Conservation (phyloP, 2,329 filamentous ascomycete species). For the Xylaria sp. region DNA sequence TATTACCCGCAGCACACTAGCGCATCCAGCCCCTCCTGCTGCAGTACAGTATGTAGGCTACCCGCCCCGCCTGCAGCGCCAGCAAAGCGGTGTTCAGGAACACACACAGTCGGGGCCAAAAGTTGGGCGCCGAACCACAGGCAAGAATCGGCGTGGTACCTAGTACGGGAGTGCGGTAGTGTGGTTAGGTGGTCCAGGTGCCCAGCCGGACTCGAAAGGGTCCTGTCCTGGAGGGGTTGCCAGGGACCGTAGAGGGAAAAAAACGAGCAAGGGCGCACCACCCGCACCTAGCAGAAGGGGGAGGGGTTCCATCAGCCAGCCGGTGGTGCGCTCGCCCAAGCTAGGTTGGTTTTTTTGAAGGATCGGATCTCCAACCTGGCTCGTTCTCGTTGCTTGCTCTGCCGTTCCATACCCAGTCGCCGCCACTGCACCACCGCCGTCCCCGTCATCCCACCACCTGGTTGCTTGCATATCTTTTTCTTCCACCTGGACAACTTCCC, state of each 20-base stretch:
- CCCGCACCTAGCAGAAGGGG: background rate
- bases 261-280: slow-evolving; percentile 18
- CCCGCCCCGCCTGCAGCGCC: slow-evolving; percentile 24
- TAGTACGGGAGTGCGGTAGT: no score
- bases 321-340: slow-evolving; percentile 12
- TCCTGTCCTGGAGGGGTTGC: slow-evolving; percentile 22
- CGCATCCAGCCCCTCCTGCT: slow-evolving; percentile 9
- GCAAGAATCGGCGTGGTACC: slow-evolving; percentile 13
- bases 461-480: slow-evolving; percentile 24
- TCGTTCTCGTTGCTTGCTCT: slow-evolving; percentile 14
- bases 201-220: slow-evolving; percentile 14
- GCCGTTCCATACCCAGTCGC: slow-evolving; percentile 23
- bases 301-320: slow-evolving; percentile 5
- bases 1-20: slow-evolving; percentile 33
- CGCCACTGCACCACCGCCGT: slow-evolving; percentile 16
- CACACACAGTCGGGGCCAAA: slow-evolving; percentile 25
- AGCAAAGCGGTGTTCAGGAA: slow-evolving; percentile 24
- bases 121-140: slow-evolving; percentile 23
- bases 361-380: slow-evolving; percentile 22
- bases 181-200: no score
- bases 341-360: slow-evolving; percentile 22
- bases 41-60: background rate
- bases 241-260: slow-evolving; percentile 15
- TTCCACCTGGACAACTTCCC: slow-evolving; percentile 24
- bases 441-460: slow-evolving; percentile 21